phyloP scores from a whole-genome alignment of 176 grass and related monocot genomes.

The Carex littledalei region DNA sequence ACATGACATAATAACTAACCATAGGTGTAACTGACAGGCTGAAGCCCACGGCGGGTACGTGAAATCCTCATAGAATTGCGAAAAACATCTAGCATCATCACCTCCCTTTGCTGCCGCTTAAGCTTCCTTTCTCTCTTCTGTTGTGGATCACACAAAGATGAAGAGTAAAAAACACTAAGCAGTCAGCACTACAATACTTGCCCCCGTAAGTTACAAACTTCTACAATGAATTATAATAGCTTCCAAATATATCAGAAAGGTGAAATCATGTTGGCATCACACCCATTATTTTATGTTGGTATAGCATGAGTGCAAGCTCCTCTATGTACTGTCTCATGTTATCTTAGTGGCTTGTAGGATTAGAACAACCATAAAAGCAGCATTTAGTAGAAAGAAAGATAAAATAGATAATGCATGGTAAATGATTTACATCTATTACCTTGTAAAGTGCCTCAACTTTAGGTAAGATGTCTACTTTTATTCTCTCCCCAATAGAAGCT shows the following conservation, averaged over 20 bases:
- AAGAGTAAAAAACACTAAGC: background rate
- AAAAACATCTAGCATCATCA: constrained; percentile 42
- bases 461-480: constrained; percentile 59
- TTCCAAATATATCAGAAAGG: background rate
- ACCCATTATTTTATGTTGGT: background rate
- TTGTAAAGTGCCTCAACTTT: constrained; percentile 60
- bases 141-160: background rate
- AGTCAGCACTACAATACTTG: constrained; percentile 1
- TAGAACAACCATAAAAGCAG: background rate
- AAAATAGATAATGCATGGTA: constrained; percentile 10
- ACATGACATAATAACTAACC: constrained; percentile 45
- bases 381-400: background rate
- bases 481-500: constrained; percentile 42
- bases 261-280: background rate
- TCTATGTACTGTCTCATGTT: background rate
- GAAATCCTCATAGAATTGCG: constrained; percentile 25
- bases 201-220: background rate
- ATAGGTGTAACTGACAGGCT: constrained; percentile 57
- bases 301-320: background rate
- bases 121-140: constrained; percentile 68
- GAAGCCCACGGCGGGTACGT: constrained; percentile 43
- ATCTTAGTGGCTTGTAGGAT: background rate
- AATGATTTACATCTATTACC: constrained; percentile 27
- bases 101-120: constrained; percentile 66
- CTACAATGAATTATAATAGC: background rate